Percentiles rank a stretch among this genome's conserved stretches.
phyloP scores from a whole-genome alignment of 2,329 filamentous ascomycete genomes.

The Penicillium sp. region DNA sequence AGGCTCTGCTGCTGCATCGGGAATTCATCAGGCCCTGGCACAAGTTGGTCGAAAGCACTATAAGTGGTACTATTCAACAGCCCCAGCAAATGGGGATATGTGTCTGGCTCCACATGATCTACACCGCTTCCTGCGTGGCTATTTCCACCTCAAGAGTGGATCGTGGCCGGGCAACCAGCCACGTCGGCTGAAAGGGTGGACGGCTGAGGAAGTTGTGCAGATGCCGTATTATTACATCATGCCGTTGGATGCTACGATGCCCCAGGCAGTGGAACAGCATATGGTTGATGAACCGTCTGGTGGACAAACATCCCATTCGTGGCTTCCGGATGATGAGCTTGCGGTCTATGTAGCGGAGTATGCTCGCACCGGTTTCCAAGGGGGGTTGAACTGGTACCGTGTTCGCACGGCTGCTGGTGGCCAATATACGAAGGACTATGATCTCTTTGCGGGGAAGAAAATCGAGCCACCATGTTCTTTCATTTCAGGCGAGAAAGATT shows the following conservation, averaged over 20 bases:
- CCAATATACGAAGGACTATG: conserved; percentile 51
- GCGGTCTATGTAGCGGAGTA: conserved; percentile 63
- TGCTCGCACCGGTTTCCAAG: conserved; percentile 64
- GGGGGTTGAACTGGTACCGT: conserved; percentile 68
- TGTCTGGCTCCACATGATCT: conserved; percentile 50
- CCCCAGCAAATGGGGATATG: conserved; percentile 39
- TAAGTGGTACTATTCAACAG: conserved; percentile 59
- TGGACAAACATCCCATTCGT: conserved; percentile 44
- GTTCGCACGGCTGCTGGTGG: conserved; percentile 54
- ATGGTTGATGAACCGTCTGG: conserved; percentile 52
- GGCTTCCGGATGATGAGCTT: conserved; percentile 62
- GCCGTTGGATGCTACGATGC: conserved; percentile 60
- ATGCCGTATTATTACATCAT: conserved; percentile 72
- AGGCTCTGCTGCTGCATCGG: conserved; percentile 27
- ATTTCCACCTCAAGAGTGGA: conserved; percentile 68
- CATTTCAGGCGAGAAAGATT: conserved; percentile 64
- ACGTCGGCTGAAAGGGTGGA: conserved; percentile 56
- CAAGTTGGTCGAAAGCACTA: conserved; percentile 65
- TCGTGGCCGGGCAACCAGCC: conserved; percentile 60
- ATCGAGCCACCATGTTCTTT: conserved; percentile 64
- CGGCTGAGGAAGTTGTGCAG: conserved; percentile 56
- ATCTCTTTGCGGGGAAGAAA: conserved; percentile 60
- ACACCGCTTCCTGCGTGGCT: conserved; percentile 63
- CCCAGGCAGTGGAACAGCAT: conserved; percentile 55
- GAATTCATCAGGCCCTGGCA: conserved; percentile 60